Base-by-base conservation (phyloP, 768 basidiomycete genomes). In the Lactarius vividus region DNA sequence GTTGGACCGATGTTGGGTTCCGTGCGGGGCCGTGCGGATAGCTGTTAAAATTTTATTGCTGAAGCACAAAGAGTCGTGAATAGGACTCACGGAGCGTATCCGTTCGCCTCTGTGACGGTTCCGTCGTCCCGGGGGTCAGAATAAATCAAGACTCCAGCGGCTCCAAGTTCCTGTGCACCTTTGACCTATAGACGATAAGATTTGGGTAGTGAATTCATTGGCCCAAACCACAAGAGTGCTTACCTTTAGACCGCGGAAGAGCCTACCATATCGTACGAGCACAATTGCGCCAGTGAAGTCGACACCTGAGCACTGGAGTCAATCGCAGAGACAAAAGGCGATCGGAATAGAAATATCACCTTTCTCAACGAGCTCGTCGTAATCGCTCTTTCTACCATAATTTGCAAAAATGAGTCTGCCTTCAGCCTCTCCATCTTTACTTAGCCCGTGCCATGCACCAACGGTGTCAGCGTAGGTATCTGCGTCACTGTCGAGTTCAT, bases 11-110 rank as follows among this genome's bases (percentile, higher is more conserved):
- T 4, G 85, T 84, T 0, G 90, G 90, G 74, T 94, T 92, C 59
- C 94, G 84, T 46, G 95, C 96, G 35, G 95, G 95, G 4, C 96
- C 95, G 16, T 84, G 79, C 4, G 96, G 96, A 73, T 94, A 91
- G 4, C 80, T 82, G 35, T 29, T 33, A 29, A 28, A 39, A 10
- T 33, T 3, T 60, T 54, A 70, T 63, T 23, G 35, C 62, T 23
- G 33, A n/a, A 31, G 35, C 23, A 54, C 29, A 4, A 54, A 2
- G 18, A 42, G 42, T 20, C 29, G 54, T 54, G 42, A 56, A 20
- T 60, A 26, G 40, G 44, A 71, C 75, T 56, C 73, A 87, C 42
- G 87, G 79, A 20, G 83, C 76, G 73, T 88, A 94, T 11, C 91
- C 94, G 64, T 94, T 93, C 68, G 83, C 82, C 13, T 81, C 80